Evolutionary conservation across 345 rosid species (phyloP).

Genomic region (Citrus sinensis): DVS_A1.0 CM039164.1:3173501-3174000

Average conservation of each 20-base stretch:
- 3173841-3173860: slow-evolving; percentile 64
- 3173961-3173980: slow-evolving; percentile 28
- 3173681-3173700: not conserved
- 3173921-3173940: not conserved
- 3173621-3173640: not conserved
- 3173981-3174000: slow-evolving; percentile 76
- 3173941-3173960: not conserved
- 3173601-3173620: not conserved
- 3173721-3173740: slow-evolving; percentile 33
- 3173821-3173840: slow-evolving; percentile 91
- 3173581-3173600: not conserved
- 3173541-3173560: not conserved
- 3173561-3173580: not conserved
- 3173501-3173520: not conserved
- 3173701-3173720: not conserved
- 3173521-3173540: not conserved
- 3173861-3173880: slow-evolving; percentile 89
- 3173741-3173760: slow-evolving; percentile 58
- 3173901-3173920: not conserved
- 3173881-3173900: slow-evolving; percentile 19
- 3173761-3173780: slow-evolving; percentile 73
- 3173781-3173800: slow-evolving; percentile 83
- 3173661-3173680: not conserved
- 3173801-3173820: slow-evolving; percentile 79
- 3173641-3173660: not conserved